These are phyloP conservation scores for Rutstroemia sp. DNA, from an alignment of 2,329 filamentous ascomycete genomes.

Conservation along the genomic window DNA sequence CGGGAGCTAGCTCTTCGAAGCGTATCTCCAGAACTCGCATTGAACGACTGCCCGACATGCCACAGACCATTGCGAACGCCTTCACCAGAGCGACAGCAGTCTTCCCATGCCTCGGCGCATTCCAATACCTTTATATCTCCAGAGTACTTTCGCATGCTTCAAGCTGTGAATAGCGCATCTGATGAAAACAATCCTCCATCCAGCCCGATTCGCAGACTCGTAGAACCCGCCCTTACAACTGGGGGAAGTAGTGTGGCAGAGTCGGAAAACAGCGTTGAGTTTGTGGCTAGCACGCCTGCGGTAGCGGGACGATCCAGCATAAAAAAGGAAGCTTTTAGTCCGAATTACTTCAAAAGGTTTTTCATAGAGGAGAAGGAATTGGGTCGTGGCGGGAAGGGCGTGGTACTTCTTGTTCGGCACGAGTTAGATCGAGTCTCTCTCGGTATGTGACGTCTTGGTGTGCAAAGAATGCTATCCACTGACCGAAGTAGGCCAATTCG, in stretches of 20 bases:
- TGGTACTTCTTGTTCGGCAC: constrained; percentile 90
- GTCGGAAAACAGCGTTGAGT: constrained; percentile 32
- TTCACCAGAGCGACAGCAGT: constrained; percentile 39
- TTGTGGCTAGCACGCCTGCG: constrained; percentile 44
- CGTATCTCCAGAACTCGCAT: constrained; percentile 40
- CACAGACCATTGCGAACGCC: constrained; percentile 35
- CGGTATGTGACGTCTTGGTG: constrained; percentile 30
- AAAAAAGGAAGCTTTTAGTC: constrained; percentile 78
- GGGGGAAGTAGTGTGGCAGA: constrained; percentile 24
- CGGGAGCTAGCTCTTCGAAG: constrained; percentile 77
- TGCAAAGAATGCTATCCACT: constrained; percentile 7
- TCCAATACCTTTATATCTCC: constrained; percentile 68
- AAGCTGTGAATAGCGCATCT: constrained; percentile 42
- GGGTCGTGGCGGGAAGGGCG: constrained; percentile 86
- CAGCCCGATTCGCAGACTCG: constrained; percentile 45
- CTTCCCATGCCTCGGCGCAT: constrained; percentile 39
- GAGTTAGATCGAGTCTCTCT: constrained; percentile 82
- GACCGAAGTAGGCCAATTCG: constrained; percentile 57
- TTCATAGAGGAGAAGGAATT: constrained; percentile 85
- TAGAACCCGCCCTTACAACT: constrained; percentile 24
- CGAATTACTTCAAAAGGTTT: constrained; percentile 86
- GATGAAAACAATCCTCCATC: constrained; percentile 38
- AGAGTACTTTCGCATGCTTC: constrained; percentile 92
- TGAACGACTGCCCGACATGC: constrained; percentile 66
- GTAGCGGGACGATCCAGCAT: constrained; percentile 57